These are phyloP conservation scores for Glycine latifolia DNA, from an alignment of 306 rosid species.

Conservation along the genomic window DNA sequence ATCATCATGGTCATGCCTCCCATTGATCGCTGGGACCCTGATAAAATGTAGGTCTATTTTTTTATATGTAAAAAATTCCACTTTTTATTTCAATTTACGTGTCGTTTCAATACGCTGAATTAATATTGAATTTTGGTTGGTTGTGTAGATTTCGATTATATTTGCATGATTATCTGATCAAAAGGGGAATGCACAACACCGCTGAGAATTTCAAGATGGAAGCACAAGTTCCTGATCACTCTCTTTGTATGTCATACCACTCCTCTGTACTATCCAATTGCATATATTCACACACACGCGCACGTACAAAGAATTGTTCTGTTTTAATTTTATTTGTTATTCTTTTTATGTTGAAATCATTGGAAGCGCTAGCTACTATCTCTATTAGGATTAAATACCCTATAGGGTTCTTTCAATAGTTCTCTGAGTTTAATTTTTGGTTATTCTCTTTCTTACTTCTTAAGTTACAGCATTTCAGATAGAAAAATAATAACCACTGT, in stretches of 20 bases:
- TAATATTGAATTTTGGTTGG: background rate
- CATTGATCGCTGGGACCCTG: background rate
- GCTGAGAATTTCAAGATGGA: slow-evolving; percentile 62
- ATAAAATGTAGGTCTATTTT: slow-evolving; percentile 5
- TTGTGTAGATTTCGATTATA: slow-evolving; percentile 50
- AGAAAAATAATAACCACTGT: too few species aligned
- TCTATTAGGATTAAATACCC: background rate
- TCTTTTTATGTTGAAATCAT: background rate
- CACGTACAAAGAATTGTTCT: background rate
- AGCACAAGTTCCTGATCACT: slow-evolving; percentile 16
- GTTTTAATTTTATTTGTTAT: background rate
- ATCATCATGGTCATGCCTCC: slow-evolving; percentile 8
- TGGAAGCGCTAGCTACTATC: background rate
- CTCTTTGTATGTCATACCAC: slow-evolving; percentile 42
- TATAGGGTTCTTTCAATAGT: background rate
- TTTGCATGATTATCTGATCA: slow-evolving; percentile 62
- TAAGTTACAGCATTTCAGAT: background rate
- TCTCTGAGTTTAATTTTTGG: slow-evolving; percentile 5
- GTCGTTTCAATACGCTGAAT: background rate
- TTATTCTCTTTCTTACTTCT: slow-evolving; percentile 1
- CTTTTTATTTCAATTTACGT: background rate
- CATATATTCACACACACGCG: background rate
- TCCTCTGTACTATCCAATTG: background rate
- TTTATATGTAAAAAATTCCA: background rate
- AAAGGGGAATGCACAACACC: slow-evolving; percentile 49